These are phyloP conservation scores for Paecilomyces sp. DNA, from an alignment of 2,329 filamentous ascomycete genomes.

Conservation along the genomic window DNA sequence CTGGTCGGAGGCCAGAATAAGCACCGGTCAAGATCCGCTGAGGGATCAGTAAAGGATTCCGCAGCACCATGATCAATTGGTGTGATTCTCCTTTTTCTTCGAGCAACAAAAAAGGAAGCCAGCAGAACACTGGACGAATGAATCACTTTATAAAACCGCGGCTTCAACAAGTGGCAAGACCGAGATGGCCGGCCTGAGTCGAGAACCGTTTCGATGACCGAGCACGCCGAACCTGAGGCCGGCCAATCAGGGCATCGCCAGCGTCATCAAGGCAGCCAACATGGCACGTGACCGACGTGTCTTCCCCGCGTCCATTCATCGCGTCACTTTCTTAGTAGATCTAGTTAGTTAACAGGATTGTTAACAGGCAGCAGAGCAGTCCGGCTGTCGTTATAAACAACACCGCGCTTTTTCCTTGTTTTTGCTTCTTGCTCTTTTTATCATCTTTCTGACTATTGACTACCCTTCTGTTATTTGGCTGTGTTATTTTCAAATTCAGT, in stretches of 20 bases:
- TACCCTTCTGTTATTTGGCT: background rate
- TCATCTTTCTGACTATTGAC: background rate
- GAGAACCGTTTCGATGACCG: slow-evolving; percentile 11
- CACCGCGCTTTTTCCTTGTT: background rate
- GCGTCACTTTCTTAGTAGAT: slow-evolving; percentile 12
- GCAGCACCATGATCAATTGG: slow-evolving; percentile 31
- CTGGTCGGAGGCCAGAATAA: slow-evolving; percentile 13
- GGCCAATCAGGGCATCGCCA: slow-evolving; percentile 19
- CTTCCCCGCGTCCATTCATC: slow-evolving; percentile 15
- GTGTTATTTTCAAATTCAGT: background rate
- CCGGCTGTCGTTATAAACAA: background rate
- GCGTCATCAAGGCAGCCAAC: slow-evolving; percentile 21
- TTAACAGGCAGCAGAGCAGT: slow-evolving; percentile 5
- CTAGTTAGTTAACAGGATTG: too few relatives aligned
- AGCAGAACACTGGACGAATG: background rate
- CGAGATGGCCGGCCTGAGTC: background rate
- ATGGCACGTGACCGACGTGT: slow-evolving; percentile 30
- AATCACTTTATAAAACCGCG: too few relatives aligned
- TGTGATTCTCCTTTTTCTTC: background rate
- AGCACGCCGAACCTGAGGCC: slow-evolving; percentile 1
- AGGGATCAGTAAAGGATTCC: slow-evolving; percentile 25
- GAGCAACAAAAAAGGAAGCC: background rate
- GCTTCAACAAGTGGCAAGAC: background rate
- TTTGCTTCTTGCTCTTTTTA: background rate
- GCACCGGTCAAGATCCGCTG: slow-evolving; percentile 19